Conservation (phyloP, 176 grass and related monocot genomes). For the Coix lacrymajobi region DNA sequence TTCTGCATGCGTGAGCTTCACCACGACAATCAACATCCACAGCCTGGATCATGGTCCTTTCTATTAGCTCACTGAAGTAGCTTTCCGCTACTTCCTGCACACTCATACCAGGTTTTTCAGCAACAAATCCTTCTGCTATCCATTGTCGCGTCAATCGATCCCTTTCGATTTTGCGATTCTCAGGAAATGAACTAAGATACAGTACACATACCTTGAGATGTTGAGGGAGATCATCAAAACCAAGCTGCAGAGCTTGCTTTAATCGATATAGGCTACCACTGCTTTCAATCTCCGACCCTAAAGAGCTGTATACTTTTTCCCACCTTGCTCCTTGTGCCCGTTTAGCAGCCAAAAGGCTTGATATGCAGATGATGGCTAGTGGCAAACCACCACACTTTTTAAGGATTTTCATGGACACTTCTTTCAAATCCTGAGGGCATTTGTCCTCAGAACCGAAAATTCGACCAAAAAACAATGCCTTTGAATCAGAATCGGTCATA, state of each 20-base stretch:
- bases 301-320: neutral
- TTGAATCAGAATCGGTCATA: neutral
- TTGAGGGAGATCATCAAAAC: conserved; percentile 26
- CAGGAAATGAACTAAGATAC: conserved; percentile 25
- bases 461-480: neutral
- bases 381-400: neutral
- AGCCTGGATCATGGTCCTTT: conserved; percentile 22
- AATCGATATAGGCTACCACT: neutral
- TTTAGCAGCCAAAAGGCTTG: neutral
- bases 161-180: neutral
- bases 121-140: conserved; percentile 39
- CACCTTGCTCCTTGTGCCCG: neutral
- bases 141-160: conserved; percentile 27
- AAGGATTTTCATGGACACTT: neutral
- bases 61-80: conserved; percentile 22
- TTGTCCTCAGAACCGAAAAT: neutral
- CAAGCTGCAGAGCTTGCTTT: neutral
- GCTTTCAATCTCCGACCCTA: neutral
- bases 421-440: neutral
- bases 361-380: neutral
- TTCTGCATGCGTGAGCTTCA: neutral
- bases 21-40: conserved; percentile 12
- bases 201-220: conserved; percentile 28
- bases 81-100: neutral
- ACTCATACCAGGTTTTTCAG: neutral